Evolutionary conservation across 1,139 yeast genomes (phyloP), one percentile per base, ranked within the genome.

Genomic region (Geotrichum candidum): DNA sequence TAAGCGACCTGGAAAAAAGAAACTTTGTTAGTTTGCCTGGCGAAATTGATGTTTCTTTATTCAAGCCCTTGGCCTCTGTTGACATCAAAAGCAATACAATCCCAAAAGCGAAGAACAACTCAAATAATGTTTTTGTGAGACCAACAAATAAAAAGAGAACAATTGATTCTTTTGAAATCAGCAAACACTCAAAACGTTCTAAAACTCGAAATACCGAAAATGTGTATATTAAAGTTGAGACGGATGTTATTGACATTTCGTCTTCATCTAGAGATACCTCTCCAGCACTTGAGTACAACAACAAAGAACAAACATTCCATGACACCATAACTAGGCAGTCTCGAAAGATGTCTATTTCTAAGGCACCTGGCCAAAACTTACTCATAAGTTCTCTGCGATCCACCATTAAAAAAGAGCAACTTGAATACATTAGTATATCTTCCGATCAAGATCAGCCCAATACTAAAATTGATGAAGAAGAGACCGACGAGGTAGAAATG

Each of bases 241-340:
- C 48, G 10, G 57, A 55, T 5, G 53, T 55, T 13, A 48, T 55
- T 48, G 57, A 55, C 10, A 55, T 55, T 29, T 55, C 57, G 10
- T 53, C 56, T 1, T 53, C 56, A 10, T 55, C 57, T 48, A 51
- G 57, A n/a, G 57, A 55, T 9, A 55, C 57, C 2, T 46, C 57
- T 9, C 57, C 57, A 18, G 35, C n/a, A 23, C 45, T 25, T 9
- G 46, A 31, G 5, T 1, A 11, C 3, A 29, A 53, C 10, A n/a
- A 7, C 3, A 41, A 41, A 41, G 48, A 41, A n/a, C 48, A 41
- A n/a, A n/a, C 22, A 41, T 15, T 7, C 3, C 7, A 41, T n/a
- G 18, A n/a, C 3, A 2, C n/a, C n/a, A 2, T 18, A 3, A 18
- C 22, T 41, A n/a, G 22, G 0, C 22, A n/a, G 10, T 4, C 48